Percentiles rank a stretch among this genome's conserved stretches.
These are phyloP conservation scores for Solanum lycopersicoides DNA, from an alignment of 257 asterid species.

Conservation along the genomic window DNA sequence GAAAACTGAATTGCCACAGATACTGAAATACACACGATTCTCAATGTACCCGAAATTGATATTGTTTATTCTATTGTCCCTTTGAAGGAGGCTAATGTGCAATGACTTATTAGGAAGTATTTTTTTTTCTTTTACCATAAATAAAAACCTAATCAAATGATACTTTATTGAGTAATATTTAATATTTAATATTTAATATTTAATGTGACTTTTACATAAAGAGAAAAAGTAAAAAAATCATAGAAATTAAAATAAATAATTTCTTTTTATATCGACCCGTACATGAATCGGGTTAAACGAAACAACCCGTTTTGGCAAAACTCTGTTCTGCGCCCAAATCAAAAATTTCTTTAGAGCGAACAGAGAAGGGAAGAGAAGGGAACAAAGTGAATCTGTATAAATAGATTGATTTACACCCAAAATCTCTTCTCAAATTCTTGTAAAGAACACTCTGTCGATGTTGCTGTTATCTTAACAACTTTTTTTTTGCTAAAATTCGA, in stretches of 20 bases:
- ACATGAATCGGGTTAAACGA: neutral
- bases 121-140: neutral
- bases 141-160: neutral
- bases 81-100: too few relatives aligned
- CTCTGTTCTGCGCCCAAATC: neutral
- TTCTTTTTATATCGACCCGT: neutral
- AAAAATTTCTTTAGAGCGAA: neutral
- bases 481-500: neutral
- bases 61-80: neutral
- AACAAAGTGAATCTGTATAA: neutral
- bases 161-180: too few relatives aligned
- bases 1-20: neutral
- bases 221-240: neutral
- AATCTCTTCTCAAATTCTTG: neutral
- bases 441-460: neutral
- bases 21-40: neutral
- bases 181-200: too few relatives aligned
- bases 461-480: neutral
- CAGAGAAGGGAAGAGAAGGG: neutral
- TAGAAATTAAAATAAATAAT: too few relatives aligned
- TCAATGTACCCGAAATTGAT: neutral
- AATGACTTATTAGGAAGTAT: neutral
- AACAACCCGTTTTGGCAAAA: neutral
- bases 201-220: neutral
- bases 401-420: neutral